Conservation (phyloP, 805 yeast genomes). For the Candida argentea region DNA sequence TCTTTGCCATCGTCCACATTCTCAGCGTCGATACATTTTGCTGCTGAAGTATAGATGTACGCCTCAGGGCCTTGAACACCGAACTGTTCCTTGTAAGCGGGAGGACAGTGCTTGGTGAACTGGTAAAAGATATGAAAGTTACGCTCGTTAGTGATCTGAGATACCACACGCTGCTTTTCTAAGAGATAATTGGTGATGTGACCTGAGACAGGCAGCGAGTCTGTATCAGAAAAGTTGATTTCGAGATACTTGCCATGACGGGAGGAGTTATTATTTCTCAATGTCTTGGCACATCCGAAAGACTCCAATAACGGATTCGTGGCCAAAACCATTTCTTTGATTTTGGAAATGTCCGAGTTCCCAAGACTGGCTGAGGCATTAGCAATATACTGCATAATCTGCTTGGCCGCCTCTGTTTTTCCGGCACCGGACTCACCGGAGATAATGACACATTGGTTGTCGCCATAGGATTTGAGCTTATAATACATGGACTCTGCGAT, state of each 20-base stretch:
- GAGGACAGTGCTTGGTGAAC: conserved; percentile 84
- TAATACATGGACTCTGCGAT: conserved; percentile 97
- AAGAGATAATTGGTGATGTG: conserved; percentile 89
- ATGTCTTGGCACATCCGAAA: conserved; percentile 89
- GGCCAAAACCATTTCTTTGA: conserved; percentile 96
- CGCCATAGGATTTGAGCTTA: conserved; percentile 87
- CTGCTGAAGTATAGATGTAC: conserved; percentile 77
- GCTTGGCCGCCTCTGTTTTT: conserved; percentile 94
- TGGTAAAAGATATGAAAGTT: conserved; percentile 97
- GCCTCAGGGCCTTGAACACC: conserved; percentile 95
- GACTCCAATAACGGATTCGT: conserved; percentile 89
- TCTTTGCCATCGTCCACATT: conserved; percentile 80
- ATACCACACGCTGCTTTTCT: conserved; percentile 95
- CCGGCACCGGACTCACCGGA: conserved; percentile 99
- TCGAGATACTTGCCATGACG: conserved; percentile 92
- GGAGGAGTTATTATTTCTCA: conserved; percentile 81
- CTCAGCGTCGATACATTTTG: conserved; percentile 77
- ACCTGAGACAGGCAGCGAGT: conserved; percentile 87
- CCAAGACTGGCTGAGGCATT: conserved; percentile 64
- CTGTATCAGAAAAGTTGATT: conserved; percentile 64
- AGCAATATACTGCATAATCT: conserved; percentile 95
- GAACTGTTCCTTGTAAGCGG: conserved; percentile 66
- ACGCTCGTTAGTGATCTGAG: conserved; percentile 85
- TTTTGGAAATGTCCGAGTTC: conserved; percentile 64
- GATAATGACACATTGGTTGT: conserved; percentile 93